Evolutionary conservation across 352 stramenopile species (phyloP).

Genomic region (Globisporangium spinosum): DNA sequence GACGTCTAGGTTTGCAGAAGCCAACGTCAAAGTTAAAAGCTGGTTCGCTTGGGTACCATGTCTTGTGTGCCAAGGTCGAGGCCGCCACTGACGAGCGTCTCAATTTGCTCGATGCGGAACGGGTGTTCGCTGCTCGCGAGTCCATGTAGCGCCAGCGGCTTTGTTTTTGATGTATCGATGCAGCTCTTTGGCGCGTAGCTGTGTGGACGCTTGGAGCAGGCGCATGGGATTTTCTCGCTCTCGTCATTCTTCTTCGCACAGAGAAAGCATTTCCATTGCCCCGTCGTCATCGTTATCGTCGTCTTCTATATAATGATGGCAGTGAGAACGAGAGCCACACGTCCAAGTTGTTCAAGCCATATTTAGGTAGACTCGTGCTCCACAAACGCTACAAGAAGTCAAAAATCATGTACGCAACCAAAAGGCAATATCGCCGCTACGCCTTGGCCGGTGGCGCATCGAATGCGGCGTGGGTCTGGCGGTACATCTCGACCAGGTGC

Average conservation of each 20-base stretch:
- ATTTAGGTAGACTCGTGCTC: background rate
- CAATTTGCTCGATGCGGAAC: slow-evolving; percentile 12
- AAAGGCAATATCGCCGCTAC: background rate
- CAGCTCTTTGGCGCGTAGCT: slow-evolving; percentile 13
- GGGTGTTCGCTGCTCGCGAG: slow-evolving; percentile 2
- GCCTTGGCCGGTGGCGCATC: slow-evolving; percentile 16
- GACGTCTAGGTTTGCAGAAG: too few species aligned
- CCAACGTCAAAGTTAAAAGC: too few species aligned
- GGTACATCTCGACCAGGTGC: slow-evolving; percentile 76
- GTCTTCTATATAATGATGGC: too few species aligned
- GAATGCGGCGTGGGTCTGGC: slow-evolving; percentile 60
- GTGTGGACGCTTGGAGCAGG: slow-evolving; percentile 14
- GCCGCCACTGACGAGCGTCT: background rate
- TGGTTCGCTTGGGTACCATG: background rate
- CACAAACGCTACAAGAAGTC: background rate
- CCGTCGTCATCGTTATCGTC: background rate
- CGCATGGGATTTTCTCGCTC: slow-evolving; percentile 3
- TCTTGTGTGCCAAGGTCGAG: slow-evolving; percentile 6
- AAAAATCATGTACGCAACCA: background rate
- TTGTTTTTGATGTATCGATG: slow-evolving; percentile 4
- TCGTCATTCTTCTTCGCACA: slow-evolving; percentile 16
- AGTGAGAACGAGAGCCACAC: background rate
- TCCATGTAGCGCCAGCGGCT: slow-evolving; percentile 16
- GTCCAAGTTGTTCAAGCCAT: background rate
- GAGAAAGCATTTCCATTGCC: slow-evolving; percentile 13